Conservation (phyloP, 139 green algal species). For the Tetraselmis striata region DNA sequence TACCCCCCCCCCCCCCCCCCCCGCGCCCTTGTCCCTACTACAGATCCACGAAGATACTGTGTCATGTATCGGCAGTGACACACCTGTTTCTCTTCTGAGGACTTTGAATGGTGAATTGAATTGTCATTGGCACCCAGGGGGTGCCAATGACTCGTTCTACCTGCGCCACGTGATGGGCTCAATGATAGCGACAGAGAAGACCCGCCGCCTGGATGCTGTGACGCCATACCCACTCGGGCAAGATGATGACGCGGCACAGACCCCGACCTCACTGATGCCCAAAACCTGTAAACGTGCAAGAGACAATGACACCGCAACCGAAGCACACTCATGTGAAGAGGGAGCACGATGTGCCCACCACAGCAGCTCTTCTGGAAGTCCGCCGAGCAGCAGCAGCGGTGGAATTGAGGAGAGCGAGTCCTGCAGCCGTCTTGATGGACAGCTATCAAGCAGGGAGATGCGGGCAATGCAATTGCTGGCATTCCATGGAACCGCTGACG, state of each 20-base stretch:
- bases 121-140: background rate
- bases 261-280: no score
- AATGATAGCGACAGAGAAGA: background rate
- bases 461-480: slow-evolving; percentile 12
- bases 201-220: background rate
- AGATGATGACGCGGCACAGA: no score
- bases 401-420: background rate
- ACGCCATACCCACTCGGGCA: background rate
- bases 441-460: background rate
- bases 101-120: background rate
- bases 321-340: no score
- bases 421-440: background rate
- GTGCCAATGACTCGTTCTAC: background rate
- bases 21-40: slow-evolving; percentile 27
- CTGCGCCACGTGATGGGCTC: background rate
- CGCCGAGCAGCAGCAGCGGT: no score
- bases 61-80: slow-evolving; percentile 4
- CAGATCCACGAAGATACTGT: slow-evolving; percentile 22
- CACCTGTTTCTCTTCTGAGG: slow-evolving; percentile 3
- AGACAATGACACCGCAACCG: no score
- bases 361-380: no score
- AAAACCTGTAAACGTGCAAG: no score
- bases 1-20: background rate
- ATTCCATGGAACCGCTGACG: background rate
- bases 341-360: no score